Percentiles rank a stretch among this genome's conserved stretches.
Evolutionary conservation across 192 early-diverging fungal genomes (phyloP).

Genomic region (Coemansia sp.): DNA sequence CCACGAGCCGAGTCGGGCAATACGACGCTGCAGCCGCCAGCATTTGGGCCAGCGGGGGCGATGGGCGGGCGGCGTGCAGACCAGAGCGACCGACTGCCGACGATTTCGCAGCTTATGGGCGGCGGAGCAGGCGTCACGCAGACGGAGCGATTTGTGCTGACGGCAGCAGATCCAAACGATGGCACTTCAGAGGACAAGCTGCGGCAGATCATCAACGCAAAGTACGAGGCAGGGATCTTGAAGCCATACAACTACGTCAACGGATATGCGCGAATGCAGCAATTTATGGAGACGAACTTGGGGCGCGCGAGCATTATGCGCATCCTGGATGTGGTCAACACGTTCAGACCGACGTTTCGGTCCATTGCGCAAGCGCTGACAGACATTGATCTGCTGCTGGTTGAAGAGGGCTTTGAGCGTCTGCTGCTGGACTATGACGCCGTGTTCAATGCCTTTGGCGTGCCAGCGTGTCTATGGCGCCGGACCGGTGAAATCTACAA

Average conservation of each 20-base stretch:
- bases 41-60: background rate
- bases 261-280: conserved; percentile 83
- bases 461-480: conserved; percentile 94
- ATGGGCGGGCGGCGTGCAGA: background rate
- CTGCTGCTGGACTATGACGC: conserved; percentile 93
- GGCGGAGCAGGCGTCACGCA: conserved; percentile 63
- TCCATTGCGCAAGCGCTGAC: conserved; percentile 84
- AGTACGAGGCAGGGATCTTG: conserved; percentile 91
- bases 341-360: conserved; percentile 87
- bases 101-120: conserved; percentile 41
- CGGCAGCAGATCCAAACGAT: conserved; percentile 88
- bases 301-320: conserved; percentile 62
- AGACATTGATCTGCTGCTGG: conserved; percentile 90
- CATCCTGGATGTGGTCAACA: conserved; percentile 84
- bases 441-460: conserved; percentile 91
- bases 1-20: conserved; percentile 19
- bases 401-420: conserved; percentile 95
- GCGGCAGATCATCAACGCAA: conserved; percentile 89
- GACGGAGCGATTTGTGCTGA: conserved; percentile 72
- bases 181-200: conserved; percentile 84
- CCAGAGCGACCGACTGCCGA: conserved; percentile 28
- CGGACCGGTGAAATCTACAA: conserved; percentile 97
- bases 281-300: conserved; percentile 82
- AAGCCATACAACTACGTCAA: conserved; percentile 97
- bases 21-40: background rate